A percentile compares a stretch with the other conserved stretches of the same genome.
Conservation (phyloP, 495 filamentous ascomycete genomes). For the Penicillium macrosclerotiorum region DNA sequence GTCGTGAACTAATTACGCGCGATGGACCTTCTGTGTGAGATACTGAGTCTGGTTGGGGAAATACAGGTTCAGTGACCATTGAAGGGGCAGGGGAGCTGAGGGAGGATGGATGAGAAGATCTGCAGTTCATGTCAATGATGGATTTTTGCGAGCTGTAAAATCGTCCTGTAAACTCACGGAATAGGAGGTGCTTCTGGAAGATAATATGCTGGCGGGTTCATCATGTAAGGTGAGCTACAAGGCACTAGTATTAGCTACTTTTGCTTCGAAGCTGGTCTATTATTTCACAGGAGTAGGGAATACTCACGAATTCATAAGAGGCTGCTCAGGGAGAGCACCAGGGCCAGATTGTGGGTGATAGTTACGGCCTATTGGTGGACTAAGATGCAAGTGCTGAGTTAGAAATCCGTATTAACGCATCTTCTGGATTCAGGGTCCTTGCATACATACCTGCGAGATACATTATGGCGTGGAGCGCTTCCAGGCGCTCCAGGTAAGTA, state of each 20-base stretch:
- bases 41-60: slow-evolving; percentile 31
- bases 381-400: slow-evolving; percentile 6
- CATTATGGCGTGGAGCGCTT: slow-evolving; percentile 11
- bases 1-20: slow-evolving; percentile 69
- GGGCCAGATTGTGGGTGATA: slow-evolving; percentile 14
- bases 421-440: background rate
- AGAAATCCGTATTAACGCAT: background rate
- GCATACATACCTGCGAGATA: slow-evolving; percentile 20
- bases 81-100: slow-evolving; percentile 30
- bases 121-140: too few species aligned
- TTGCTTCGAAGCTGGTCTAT: too few species aligned
- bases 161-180: slow-evolving; percentile 13
- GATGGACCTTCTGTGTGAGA: slow-evolving; percentile 49
- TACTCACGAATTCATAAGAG: slow-evolving; percentile 24
- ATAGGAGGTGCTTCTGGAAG: slow-evolving; percentile 18
- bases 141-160: too few species aligned
- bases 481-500: slow-evolving; percentile 16
- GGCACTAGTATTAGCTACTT: background rate
- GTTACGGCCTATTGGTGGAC: slow-evolving; percentile 17
- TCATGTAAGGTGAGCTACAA: slow-evolving; percentile 24
- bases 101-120: slow-evolving; percentile 20
- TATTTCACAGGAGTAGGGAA: background rate
- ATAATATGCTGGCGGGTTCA: slow-evolving; percentile 23
- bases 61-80: slow-evolving; percentile 29
- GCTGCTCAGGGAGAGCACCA: slow-evolving; percentile 12